Evolutionary conservation across 352 stramenopile species (phyloP).

Genomic region (Phytopythium delawarense): DNA sequence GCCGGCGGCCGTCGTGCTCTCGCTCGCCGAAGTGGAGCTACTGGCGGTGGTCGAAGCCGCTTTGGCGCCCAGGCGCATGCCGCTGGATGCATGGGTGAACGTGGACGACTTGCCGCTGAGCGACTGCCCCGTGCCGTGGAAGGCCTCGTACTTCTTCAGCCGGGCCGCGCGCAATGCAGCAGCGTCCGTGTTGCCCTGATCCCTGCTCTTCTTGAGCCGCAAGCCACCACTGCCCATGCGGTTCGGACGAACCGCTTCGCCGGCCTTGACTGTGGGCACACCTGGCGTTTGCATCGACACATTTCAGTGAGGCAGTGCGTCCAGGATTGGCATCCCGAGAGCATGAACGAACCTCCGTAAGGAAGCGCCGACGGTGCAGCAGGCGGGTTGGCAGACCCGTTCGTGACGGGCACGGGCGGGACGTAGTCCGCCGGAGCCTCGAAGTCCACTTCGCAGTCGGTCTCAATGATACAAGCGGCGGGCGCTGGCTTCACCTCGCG

Average conservation of each 20-base stretch:
- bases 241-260: slow-evolving; percentile 22
- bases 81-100: slow-evolving; percentile 12
- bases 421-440: slow-evolving; percentile 91
- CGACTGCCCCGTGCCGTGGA: slow-evolving; percentile 77
- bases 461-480: slow-evolving; percentile 99
- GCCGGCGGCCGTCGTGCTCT: neutral
- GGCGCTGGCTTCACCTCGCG: slow-evolving; percentile 94
- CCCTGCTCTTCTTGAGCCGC: slow-evolving; percentile 64
- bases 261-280: slow-evolving; percentile 60
- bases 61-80: slow-evolving; percentile 20
- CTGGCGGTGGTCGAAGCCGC: neutral
- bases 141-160: slow-evolving; percentile 78
- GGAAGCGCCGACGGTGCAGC: slow-evolving; percentile 39
- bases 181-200: slow-evolving; percentile 55
- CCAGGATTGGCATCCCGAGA: slow-evolving; percentile 6
- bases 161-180: slow-evolving; percentile 63
- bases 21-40: neutral
- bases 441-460: slow-evolving; percentile 99
- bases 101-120: slow-evolving; percentile 52
- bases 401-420: slow-evolving; percentile 29
- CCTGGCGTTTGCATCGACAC: slow-evolving; percentile 19
- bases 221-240: slow-evolving; percentile 47
- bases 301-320: slow-evolving; percentile 2
- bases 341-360: slow-evolving; percentile 49
- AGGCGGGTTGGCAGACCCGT: slow-evolving; percentile 15